A percentile compares a stretch with the other conserved stretches of the same genome.
These are phyloP conservation scores for Blastobotrys arbuscula DNA, from an alignment of 1,139 yeast species.

Conservation along the genomic window DNA sequence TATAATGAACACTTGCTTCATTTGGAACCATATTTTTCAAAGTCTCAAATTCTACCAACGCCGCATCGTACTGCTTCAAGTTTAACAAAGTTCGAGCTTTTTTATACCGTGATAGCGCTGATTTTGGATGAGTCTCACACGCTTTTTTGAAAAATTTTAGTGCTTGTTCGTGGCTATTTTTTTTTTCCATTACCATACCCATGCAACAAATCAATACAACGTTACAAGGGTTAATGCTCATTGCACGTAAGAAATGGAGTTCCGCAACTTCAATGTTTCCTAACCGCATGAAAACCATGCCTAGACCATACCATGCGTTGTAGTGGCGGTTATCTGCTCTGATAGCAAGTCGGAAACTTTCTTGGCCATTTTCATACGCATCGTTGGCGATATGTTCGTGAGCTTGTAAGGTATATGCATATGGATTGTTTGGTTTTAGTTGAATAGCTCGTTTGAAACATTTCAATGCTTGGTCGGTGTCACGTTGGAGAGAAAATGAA, in stretches of 20 bases:
- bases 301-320: constrained; percentile 93
- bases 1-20: constrained; percentile 88
- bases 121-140: constrained; percentile 73
- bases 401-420: constrained; percentile 90
- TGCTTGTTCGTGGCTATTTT: constrained; percentile 66
- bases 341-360: constrained; percentile 74
- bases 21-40: constrained; percentile 79
- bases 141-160: constrained; percentile 81
- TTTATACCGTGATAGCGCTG: constrained; percentile 83
- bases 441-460: constrained; percentile 79
- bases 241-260: constrained; percentile 80
- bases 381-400: constrained; percentile 89
- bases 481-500: constrained; percentile 73
- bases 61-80: constrained; percentile 64
- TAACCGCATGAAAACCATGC: constrained; percentile 84
- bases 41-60: constrained; percentile 67
- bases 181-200: constrained; percentile 86
- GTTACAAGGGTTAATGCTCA: constrained; percentile 83
- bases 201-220: constrained; percentile 87
- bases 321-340: constrained; percentile 77
- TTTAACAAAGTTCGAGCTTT: constrained; percentile 77
- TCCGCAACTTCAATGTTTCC: constrained; percentile 85
- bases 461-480: constrained; percentile 84
- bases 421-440: constrained; percentile 66
- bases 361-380: constrained; percentile 84